Conservation (phyloP, 1,139 yeast species). For the Ogataea hybrid region DNA sequence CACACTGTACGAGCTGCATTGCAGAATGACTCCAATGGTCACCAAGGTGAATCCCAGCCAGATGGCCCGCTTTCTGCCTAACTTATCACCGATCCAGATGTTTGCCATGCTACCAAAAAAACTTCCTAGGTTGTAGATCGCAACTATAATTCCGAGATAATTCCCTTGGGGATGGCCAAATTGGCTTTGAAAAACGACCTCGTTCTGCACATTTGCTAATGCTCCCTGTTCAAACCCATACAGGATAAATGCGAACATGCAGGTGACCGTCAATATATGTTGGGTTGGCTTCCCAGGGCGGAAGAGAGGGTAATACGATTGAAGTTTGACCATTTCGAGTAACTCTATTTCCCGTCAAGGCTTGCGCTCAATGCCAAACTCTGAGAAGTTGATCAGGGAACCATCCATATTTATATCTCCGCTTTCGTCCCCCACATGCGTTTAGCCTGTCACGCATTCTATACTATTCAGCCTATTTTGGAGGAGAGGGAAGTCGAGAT, state of each 20-base stretch:
- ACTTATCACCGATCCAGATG: constrained; percentile 50
- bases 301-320: background rate
- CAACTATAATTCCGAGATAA: constrained; percentile 29
- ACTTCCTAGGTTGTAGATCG: constrained; percentile 48
- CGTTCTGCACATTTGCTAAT: constrained; percentile 2
- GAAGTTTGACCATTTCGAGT: background rate
- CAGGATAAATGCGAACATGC: constrained; percentile 5
- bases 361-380: background rate
- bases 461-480: too few relatives aligned
- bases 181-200: too few relatives aligned
- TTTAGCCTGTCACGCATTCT: too few relatives aligned
- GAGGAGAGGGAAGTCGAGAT: too few relatives aligned
- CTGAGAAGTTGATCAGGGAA: too few relatives aligned
- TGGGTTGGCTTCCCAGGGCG: constrained; percentile 7
- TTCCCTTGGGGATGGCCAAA: too few relatives aligned
- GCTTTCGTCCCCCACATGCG: too few relatives aligned
- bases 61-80: constrained; percentile 59
- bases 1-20: constrained; percentile 42
- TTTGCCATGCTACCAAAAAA: constrained; percentile 52
- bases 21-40: constrained; percentile 48
- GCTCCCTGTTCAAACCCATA: constrained; percentile 11
- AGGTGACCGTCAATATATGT: constrained; percentile 2
- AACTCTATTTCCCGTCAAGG: background rate
- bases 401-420: too few relatives aligned
- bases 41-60: constrained; percentile 48